Conservation (phyloP, 2,329 filamentous ascomycete genomes). For the Colletotrichum caudatum region DNA sequence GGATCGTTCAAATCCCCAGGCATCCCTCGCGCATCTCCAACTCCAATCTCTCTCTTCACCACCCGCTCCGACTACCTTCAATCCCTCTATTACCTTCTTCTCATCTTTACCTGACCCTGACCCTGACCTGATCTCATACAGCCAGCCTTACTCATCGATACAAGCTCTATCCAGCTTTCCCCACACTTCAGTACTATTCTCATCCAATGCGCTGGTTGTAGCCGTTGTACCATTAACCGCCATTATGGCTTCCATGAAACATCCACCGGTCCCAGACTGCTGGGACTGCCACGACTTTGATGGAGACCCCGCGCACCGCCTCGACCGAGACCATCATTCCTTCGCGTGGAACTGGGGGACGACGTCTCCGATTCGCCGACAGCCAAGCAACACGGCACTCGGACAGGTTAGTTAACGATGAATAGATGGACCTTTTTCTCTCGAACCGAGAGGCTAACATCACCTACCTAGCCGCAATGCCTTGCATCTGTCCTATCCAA, state of each 20-base stretch:
- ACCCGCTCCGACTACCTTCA: constrained; percentile 34
- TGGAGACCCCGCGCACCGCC: constrained; percentile 4
- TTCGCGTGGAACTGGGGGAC: neutral
- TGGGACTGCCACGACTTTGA: constrained; percentile 29
- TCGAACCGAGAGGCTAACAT: constrained; percentile 33
- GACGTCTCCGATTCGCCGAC: neutral
- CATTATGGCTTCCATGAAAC: constrained; percentile 20
- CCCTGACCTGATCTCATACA: neutral
- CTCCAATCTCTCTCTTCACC: constrained; percentile 22
- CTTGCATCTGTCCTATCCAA: neutral
- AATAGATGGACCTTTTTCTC: constrained; percentile 17
- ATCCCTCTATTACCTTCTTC: constrained; percentile 13
- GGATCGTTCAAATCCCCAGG: constrained; percentile 40
- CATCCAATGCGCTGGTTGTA: constrained; percentile 36
- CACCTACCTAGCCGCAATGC: constrained; percentile 22
- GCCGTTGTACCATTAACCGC: constrained; percentile 8
- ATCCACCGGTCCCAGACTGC: constrained; percentile 26
- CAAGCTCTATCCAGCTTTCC: constrained; percentile 10
- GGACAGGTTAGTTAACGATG: constrained; percentile 27
- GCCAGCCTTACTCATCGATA: constrained; percentile 11
- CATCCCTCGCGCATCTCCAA: constrained; percentile 35
- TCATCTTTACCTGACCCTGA: neutral
- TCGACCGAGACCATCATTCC: neutral
- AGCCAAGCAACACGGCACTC: neutral
- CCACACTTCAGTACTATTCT: neutral